phyloP scores from a whole-genome alignment of 2,329 filamentous ascomycete species.

The Rosellinia necatrix region DNA sequence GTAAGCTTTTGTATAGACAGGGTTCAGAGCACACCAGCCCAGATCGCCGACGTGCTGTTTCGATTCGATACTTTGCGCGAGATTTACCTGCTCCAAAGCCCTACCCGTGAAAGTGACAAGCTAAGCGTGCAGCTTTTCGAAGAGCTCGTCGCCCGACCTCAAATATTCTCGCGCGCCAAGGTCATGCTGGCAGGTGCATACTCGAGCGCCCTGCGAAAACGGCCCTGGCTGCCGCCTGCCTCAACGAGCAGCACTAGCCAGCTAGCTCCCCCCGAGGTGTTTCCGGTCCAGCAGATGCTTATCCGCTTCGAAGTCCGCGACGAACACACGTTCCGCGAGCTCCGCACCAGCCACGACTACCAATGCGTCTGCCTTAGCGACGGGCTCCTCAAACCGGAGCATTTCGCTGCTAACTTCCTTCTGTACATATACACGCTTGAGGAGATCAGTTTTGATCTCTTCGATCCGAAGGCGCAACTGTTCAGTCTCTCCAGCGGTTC shows the following conservation, averaged over 20 bases:
- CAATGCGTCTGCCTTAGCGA: slow-evolving; percentile 15
- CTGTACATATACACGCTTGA: slow-evolving; percentile 14
- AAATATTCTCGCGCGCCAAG: slow-evolving; percentile 10
- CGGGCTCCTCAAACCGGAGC: slow-evolving; percentile 24
- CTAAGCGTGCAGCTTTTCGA: slow-evolving; percentile 9
- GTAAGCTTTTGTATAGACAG: slow-evolving; percentile 26
- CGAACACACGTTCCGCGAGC: too few relatives aligned
- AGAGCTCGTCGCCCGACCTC: slow-evolving; percentile 9
- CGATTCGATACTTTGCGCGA: slow-evolving; percentile 4
- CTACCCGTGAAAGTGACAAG: slow-evolving; percentile 6
- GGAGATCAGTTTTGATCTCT: background rate
- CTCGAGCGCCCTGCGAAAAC: slow-evolving; percentile 22
- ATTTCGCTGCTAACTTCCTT: slow-evolving; percentile 20
- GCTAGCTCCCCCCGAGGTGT: slow-evolving; percentile 6
- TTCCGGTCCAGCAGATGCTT: slow-evolving; percentile 24
- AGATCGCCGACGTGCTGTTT: slow-evolving; percentile 19
- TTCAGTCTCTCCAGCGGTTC: slow-evolving; percentile 24
- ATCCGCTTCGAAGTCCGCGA: too few relatives aligned
- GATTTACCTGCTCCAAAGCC: slow-evolving; percentile 23
- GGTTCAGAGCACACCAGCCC: slow-evolving; percentile 19
- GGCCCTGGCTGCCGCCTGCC: slow-evolving; percentile 17
- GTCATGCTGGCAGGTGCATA: slow-evolving; percentile 19
- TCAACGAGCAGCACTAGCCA: background rate
- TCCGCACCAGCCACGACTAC: background rate
- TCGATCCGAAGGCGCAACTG: slow-evolving; percentile 8